A percentile compares a stretch with the other conserved stretches of the same genome.
phyloP scores from a whole-genome alignment of 768 basidiomycete genomes.

The Pleurotus citrinopileatus region DNA sequence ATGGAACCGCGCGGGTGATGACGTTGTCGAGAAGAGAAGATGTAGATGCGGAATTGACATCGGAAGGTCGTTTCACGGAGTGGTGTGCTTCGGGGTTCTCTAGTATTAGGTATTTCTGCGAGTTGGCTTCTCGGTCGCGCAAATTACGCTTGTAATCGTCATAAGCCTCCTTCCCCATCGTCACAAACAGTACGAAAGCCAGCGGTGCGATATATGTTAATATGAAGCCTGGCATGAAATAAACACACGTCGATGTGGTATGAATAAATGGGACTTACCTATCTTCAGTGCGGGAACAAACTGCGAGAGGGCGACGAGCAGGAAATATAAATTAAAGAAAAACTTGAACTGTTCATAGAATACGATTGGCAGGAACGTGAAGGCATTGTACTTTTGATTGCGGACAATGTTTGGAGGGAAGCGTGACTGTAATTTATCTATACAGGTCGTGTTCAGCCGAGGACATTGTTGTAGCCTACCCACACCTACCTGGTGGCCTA shows the following conservation, averaged over 20 bases:
- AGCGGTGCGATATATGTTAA: conserved; percentile 95
- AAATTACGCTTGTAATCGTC: conserved; percentile 96
- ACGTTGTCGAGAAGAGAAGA: conserved; percentile 27
- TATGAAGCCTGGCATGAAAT: conserved; percentile 69
- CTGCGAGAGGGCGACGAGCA: conserved; percentile 94
- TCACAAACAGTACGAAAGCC: conserved; percentile 91
- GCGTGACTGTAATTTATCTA: conserved; percentile 69
- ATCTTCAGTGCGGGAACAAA: conserved; percentile 96
- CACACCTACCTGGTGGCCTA: conserved; percentile 56
- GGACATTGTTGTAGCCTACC: neutral
- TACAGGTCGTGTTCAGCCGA: conserved; percentile 8
- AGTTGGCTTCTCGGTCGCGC: conserved; percentile 94
- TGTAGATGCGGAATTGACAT: conserved; percentile 37
- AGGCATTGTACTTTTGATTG: conserved; percentile 97
- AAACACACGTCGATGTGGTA: neutral
- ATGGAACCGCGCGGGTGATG: conserved; percentile 73
- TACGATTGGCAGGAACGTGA: conserved; percentile 96
- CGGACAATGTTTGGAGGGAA: conserved; percentile 90
- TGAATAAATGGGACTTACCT: conserved; percentile 44
- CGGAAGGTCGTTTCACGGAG: conserved; percentile 30
- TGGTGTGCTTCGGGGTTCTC: conserved; percentile 42
- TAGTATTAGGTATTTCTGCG: conserved; percentile 85
- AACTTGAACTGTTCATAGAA: conserved; percentile 99
- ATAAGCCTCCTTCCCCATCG: conserved; percentile 98
- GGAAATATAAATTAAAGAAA: conserved; percentile 99